Evolutionary conservation across 1,284 basidiomycete genomes (phyloP).

Genomic region (Heterobasidion occidentale): DNA sequence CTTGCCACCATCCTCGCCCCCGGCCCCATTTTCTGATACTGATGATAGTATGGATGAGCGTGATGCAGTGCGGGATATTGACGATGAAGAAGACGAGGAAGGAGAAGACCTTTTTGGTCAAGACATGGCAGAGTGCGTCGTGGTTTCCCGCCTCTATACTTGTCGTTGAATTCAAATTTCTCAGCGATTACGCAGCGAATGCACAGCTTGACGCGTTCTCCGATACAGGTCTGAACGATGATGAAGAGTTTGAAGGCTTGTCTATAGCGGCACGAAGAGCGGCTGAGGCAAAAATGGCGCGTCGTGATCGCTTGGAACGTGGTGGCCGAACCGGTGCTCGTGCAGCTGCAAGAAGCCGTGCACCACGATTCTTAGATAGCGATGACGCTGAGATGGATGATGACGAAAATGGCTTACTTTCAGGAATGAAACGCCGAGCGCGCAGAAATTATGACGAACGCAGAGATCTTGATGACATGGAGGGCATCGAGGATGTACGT

Average conservation of each 20-base stretch:
- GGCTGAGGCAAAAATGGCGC: slow-evolving; percentile 85
- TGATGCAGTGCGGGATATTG: slow-evolving; percentile 64
- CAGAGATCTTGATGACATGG: slow-evolving; percentile 77
- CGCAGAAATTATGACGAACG: slow-evolving; percentile 87
- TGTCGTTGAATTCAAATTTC: slow-evolving; percentile 6
- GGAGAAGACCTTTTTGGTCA: slow-evolving; percentile 94
- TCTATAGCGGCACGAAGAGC: slow-evolving; percentile 70
- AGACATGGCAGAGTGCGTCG: slow-evolving; percentile 63
- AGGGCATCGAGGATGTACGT: slow-evolving; percentile 75
- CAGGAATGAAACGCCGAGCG: slow-evolving; percentile 72
- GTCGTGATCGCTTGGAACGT: slow-evolving; percentile 77
- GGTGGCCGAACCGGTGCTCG: slow-evolving; percentile 48
- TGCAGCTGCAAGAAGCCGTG: slow-evolving; percentile 68
- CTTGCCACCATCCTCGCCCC: slow-evolving; percentile 78
- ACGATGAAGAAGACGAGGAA: slow-evolving; percentile 68
- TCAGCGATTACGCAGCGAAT: slow-evolving; percentile 85
- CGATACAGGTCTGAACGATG: slow-evolving; percentile 82
- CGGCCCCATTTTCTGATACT: slow-evolving; percentile 79
- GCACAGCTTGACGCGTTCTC: slow-evolving; percentile 84
- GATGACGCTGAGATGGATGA: slow-evolving; percentile 37
- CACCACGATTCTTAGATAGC: slow-evolving; percentile 80
- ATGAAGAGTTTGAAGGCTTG: slow-evolving; percentile 68
- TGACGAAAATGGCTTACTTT: slow-evolving; percentile 29
- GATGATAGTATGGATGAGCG: slow-evolving; percentile 76
- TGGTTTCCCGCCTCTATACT: slow-evolving; percentile 3